Percentiles rank a stretch among this genome's conserved stretches.
Conservation (phyloP, 805 yeast genomes). For the Nakazawaea wickerhamii region DNA sequence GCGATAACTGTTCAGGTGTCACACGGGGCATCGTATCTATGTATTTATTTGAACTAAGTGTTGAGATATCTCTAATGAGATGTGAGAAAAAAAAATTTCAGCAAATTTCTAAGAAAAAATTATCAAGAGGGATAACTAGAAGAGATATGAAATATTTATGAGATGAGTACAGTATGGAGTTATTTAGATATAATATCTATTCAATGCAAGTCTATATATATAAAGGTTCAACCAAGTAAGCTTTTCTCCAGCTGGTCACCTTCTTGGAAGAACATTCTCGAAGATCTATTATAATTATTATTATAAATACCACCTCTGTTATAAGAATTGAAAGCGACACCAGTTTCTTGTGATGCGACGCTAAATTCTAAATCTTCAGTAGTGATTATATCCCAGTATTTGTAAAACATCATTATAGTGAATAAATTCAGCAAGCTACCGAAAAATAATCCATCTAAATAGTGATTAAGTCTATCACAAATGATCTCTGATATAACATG, state of each 20-base stretch:
- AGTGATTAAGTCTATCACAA: slow-evolving; percentile 73
- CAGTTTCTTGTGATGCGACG: slow-evolving; percentile 48
- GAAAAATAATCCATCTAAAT: slow-evolving; percentile 85
- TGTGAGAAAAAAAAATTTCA: neutral
- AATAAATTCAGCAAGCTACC: slow-evolving; percentile 77
- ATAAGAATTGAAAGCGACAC: slow-evolving; percentile 16
- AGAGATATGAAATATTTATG: neutral
- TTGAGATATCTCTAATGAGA: neutral
- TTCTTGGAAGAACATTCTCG: neutral
- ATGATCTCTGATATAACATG: slow-evolving; percentile 64
- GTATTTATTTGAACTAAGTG: too few species aligned
- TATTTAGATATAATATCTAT: neutral
- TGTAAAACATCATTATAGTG: slow-evolving; percentile 90
- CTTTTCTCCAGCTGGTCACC: neutral
- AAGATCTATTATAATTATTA: slow-evolving; percentile 3
- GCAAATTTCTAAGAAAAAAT: too few species aligned
- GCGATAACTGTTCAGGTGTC: slow-evolving; percentile 55
- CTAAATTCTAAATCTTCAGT: slow-evolving; percentile 92
- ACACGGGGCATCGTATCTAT: slow-evolving; percentile 30
- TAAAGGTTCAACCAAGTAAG: neutral
- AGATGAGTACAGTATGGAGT: neutral
- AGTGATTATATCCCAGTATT: slow-evolving; percentile 95
- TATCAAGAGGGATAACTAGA: too few species aligned
- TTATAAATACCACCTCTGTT: neutral
- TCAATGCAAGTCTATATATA: neutral